These are phyloP conservation scores for Podila minutissima DNA, from an alignment of 192 early-diverging fungal species.

Conservation along the genomic window DNA sequence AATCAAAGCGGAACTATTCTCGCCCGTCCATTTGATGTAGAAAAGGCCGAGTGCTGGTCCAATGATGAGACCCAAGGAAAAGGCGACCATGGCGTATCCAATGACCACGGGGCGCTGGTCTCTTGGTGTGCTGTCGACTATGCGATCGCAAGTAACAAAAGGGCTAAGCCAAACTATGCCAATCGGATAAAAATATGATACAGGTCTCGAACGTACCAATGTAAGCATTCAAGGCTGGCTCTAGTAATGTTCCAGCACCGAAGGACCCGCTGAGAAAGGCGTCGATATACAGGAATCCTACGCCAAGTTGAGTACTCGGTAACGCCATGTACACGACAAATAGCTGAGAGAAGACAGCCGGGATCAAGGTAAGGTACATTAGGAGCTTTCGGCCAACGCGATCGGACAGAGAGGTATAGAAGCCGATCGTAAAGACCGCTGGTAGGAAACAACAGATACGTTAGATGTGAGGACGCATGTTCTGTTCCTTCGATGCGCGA, in stretches of 20 bases:
- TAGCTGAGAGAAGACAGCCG: neutral
- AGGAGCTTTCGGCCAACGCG: constrained; percentile 8
- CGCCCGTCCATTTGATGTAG: neutral
- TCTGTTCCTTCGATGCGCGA: neutral
- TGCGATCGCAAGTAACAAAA: neutral
- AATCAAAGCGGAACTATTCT: neutral
- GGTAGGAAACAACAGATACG: neutral
- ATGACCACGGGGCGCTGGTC: constrained; percentile 4
- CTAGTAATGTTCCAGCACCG: constrained; percentile 4
- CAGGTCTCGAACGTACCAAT: constrained; percentile 3
- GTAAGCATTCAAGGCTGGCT: constrained; percentile 8
- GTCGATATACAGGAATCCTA: constrained; percentile 1
- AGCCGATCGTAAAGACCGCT: constrained; percentile 9
- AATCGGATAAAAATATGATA: neutral
- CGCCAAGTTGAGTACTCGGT: neutral
- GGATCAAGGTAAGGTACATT: constrained; percentile 7
- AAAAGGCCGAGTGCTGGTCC: neutral
- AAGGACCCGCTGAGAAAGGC: neutral
- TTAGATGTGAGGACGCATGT: neutral
- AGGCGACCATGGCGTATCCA: constrained; percentile 9
- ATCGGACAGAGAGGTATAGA: constrained; percentile 4
- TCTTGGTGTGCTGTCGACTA: constrained; percentile 4
- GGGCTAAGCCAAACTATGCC: neutral
- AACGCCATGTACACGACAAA: constrained; percentile 4
- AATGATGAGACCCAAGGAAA: constrained; percentile 8